Evolutionary conservation across 352 stramenopile species (phyloP).

Genomic region (Pelagophyceae sp.): DNA sequence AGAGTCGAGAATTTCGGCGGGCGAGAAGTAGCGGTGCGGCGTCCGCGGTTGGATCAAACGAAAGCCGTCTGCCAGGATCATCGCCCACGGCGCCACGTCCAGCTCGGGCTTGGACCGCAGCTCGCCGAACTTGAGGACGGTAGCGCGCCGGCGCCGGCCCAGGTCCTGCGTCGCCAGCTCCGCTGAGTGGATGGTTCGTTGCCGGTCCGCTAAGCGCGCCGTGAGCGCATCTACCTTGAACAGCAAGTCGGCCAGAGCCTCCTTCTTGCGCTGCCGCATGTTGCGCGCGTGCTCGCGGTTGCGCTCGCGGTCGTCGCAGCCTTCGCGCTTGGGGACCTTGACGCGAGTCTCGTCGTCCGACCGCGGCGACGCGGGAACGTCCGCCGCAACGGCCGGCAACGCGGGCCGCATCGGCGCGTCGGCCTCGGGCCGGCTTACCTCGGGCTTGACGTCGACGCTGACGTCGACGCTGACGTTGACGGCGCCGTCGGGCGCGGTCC

Average conservation of each 20-base stretch:
- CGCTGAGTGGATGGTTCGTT: slow-evolving; percentile 46
- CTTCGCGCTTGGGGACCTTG: too few species aligned
- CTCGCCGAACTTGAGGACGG: neutral
- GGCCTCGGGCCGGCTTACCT: too few species aligned
- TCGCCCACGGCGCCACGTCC: neutral
- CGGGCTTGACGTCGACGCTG: too few species aligned
- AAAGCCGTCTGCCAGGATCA: neutral
- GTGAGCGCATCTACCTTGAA: slow-evolving; percentile 74
- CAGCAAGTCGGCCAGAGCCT: slow-evolving; percentile 84
- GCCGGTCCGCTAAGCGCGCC: slow-evolving; percentile 45
- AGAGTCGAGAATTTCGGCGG: neutral
- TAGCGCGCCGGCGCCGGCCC: neutral
- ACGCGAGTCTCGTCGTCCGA: too few species aligned
- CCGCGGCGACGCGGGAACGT: too few species aligned
- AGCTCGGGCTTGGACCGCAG: neutral
- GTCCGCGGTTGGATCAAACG: neutral
- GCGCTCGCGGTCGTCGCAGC: slow-evolving; percentile 55
- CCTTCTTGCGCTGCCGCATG: slow-evolving; percentile 83
- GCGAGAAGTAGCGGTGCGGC: neutral
- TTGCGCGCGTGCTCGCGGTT: slow-evolving; percentile 90
- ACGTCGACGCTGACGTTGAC: too few species aligned
- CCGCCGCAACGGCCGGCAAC: too few species aligned
- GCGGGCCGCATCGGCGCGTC: too few species aligned
- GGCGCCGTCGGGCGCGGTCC: too few species aligned
- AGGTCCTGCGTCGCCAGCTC: slow-evolving; percentile 28